Evolutionary conservation across 768 basidiomycete species (phyloP).

Genomic region (Gymnopilus junonius): DNA sequence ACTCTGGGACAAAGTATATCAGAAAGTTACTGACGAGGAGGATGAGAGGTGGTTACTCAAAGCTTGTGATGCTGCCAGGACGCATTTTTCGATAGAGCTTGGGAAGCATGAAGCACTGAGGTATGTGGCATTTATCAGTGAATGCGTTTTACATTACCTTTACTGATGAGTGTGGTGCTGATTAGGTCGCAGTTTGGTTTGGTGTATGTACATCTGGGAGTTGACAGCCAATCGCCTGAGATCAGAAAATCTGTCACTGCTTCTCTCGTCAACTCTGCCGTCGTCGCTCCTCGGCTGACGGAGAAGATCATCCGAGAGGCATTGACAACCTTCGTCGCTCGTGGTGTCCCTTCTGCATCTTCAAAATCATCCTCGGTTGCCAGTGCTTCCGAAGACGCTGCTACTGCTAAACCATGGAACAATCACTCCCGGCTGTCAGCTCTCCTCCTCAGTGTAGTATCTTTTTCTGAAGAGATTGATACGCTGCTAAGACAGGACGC

Average conservation of each 20-base stretch:
- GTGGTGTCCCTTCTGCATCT: slow-evolving; percentile 30
- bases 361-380: slow-evolving; percentile 21
- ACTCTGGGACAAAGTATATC: slow-evolving; percentile 86
- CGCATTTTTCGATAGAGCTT: slow-evolving; percentile 53
- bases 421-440: slow-evolving; percentile 57
- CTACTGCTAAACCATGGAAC: slow-evolving; percentile 37
- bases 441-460: slow-evolving; percentile 55
- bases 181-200: slow-evolving; percentile 65
- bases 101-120: slow-evolving; percentile 57
- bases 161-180: background rate
- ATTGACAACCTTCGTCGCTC: slow-evolving; percentile 49
- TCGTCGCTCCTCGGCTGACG: slow-evolving; percentile 49
- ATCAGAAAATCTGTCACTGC: slow-evolving; percentile 52
- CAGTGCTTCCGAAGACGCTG: slow-evolving; percentile 33
- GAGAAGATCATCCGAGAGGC: slow-evolving; percentile 65
- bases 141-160: background rate
- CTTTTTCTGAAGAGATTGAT: slow-evolving; percentile 50
- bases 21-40: slow-evolving; percentile 60
- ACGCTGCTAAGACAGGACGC: slow-evolving; percentile 43
- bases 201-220: slow-evolving; percentile 69
- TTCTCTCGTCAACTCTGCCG: slow-evolving; percentile 44
- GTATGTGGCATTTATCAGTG: slow-evolving; percentile 37
- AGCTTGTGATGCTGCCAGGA: slow-evolving; percentile 55
- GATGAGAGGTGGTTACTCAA: slow-evolving; percentile 82
- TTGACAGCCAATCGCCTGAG: slow-evolving; percentile 59